A percentile compares a stretch with the other conserved stretches of the same genome.
These are phyloP conservation scores for Catharanthus roseus DNA, from an alignment of 257 asterid genomes.

Conservation along the genomic window DNA sequence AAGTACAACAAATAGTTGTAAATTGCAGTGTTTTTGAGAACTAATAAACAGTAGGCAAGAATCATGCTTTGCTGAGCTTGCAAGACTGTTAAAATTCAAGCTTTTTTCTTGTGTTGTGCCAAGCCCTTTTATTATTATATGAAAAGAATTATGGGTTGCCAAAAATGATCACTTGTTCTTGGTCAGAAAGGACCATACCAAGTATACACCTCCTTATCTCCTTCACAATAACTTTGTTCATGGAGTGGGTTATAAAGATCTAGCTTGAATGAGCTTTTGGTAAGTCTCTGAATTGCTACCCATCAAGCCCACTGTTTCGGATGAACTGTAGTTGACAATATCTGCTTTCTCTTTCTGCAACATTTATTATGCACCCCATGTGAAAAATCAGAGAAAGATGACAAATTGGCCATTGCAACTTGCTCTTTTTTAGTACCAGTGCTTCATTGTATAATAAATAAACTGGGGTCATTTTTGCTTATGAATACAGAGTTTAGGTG, in stretches of 20 bases:
- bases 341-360: background rate
- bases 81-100: constrained; percentile 34
- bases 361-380: constrained; percentile 4
- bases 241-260: background rate
- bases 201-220: background rate
- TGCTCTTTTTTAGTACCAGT: background rate
- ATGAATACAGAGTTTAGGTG: background rate
- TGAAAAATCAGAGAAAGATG: background rate
- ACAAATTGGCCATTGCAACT: background rate
- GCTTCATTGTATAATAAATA: background rate
- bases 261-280: background rate
- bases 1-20: background rate
- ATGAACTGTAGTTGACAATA: background rate
- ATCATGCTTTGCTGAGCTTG: constrained; percentile 62
- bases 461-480: background rate
- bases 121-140: background rate
- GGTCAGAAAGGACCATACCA: background rate
- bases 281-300: background rate
- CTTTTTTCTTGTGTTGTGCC: background rate
- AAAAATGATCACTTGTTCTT: constrained; percentile 6
- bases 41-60: constrained; percentile 25
- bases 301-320: background rate
- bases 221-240: background rate
- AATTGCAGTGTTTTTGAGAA: background rate
- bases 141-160: background rate